phyloP scores from a whole-genome alignment of 2,329 filamentous ascomycete genomes.

The Stylonectria norvegica region DNA sequence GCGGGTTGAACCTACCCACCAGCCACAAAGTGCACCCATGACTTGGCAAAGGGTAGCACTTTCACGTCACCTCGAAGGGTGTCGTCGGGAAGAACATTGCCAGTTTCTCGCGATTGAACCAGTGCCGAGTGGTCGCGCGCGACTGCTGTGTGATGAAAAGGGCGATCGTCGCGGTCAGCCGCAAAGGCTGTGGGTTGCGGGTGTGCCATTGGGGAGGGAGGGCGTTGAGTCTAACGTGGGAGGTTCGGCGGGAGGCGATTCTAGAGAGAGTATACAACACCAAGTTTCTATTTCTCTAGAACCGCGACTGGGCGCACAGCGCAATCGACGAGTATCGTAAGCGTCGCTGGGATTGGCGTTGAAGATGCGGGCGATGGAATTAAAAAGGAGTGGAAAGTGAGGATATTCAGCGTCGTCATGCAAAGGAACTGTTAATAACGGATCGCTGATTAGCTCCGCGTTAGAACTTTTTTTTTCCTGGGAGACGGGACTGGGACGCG shows the following conservation, averaged over 20 bases:
- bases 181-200: conserved; percentile 26
- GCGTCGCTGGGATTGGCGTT: background rate
- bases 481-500: background rate
- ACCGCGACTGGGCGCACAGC: too few relatives aligned
- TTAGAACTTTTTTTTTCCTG: background rate
- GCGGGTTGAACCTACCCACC: conserved; percentile 64
- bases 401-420: background rate
- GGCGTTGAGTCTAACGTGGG: background rate
- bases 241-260: background rate
- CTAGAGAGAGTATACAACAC: background rate
- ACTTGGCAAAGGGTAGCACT: conserved; percentile 60
- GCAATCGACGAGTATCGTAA: too few relatives aligned
- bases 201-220: conserved; percentile 30
- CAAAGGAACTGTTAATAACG: background rate
- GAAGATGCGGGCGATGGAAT: background rate
- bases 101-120: conserved; percentile 60
- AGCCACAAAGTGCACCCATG: conserved; percentile 89
- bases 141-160: conserved; percentile 29
- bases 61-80: conserved; percentile 33
- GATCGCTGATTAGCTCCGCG: background rate
- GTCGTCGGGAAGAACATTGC: conserved; percentile 50
- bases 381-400: background rate
- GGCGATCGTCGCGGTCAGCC: conserved; percentile 31
- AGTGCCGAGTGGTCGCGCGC: conserved; percentile 39
- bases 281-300: too few relatives aligned